Base-by-base conservation (phyloP, 2,329 filamentous ascomycete species). In the Phoma sp. region DNA sequence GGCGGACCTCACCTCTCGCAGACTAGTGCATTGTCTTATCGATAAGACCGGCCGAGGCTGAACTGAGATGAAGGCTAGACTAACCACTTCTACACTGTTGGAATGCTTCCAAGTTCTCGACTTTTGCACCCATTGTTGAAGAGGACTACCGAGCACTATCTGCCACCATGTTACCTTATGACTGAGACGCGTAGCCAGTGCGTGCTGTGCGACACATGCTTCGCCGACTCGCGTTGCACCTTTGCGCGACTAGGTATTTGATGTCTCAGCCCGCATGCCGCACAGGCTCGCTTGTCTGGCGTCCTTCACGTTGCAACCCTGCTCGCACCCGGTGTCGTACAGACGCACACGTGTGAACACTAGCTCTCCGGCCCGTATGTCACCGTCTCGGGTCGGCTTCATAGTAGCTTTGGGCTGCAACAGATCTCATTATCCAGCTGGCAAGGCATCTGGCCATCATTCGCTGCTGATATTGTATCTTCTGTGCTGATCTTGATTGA, bases 281-380 rank as follows among this genome's bases (percentile, higher is more conserved):
- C 39, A 39, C 11, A 30, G 10, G 11, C 25, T 48, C 39, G 45
- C 39, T 40, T 44, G 44, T 44, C 33, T 38, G 14, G 43, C 39
- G 33, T 53, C 51, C 39, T 40, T 48, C 44, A 48, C 44, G 51
- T 48, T 48, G 44, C 51, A 54, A 48, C 45, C 40, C 45, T 45
- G 39, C 27, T 24, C 13, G 33, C 44, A 47, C 33, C 44, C 43
- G 39, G 38, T 32, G 44, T 47, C 25, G 13, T 39, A 53, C 51
- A 40, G 36, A 22, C n/a, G 30, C 18, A 30, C 42, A 52, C 25
- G 27, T 35, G 36, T 8, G 6, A 23, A 22, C 9, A 33, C 18
- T 38, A 37, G 33, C 46, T 32, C 13, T 13, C 37, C 50, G 44
- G 43, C 50, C 44, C 43, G 38, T 43, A 30, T 46, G 32, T 39